Evolutionary conservation across 2,329 filamentous ascomycete genomes (phyloP).

Genomic region (Nemania sp.): DNA sequence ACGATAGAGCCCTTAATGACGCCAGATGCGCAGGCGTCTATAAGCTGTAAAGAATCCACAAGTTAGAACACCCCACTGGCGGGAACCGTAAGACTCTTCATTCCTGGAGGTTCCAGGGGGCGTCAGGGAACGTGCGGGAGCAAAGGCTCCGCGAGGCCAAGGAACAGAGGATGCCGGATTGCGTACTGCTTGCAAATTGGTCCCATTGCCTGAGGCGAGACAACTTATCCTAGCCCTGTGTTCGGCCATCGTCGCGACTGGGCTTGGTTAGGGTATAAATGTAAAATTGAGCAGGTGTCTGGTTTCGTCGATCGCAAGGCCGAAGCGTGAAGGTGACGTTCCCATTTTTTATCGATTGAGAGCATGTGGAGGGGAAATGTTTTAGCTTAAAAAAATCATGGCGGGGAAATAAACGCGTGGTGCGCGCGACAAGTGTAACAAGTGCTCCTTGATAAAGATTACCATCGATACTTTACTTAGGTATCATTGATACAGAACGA

Average conservation of each 20-base stretch:
- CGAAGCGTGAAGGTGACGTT: background rate
- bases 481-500: background rate
- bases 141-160: background rate
- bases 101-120: background rate
- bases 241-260: conserved; percentile 16
- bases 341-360: background rate
- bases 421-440: conserved; percentile 14
- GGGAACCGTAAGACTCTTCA: background rate
- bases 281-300: background rate
- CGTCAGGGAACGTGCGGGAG: background rate
- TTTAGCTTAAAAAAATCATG: conserved; percentile 20
- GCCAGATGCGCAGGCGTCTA: conserved; percentile 50
- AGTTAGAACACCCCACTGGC: conserved; percentile 54
- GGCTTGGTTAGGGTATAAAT: too few relatives aligned
- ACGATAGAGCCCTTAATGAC: conserved; percentile 51
- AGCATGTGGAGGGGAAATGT: conserved; percentile 19
- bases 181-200: conserved; percentile 26
- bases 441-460: background rate
- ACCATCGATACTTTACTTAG: too few relatives aligned
- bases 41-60: conserved; percentile 68
- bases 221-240: conserved; percentile 29
- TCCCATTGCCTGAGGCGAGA: conserved; percentile 29
- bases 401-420: conserved; percentile 17
- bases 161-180: background rate
- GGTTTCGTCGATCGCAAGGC: conserved; percentile 5